Base-by-base conservation (phyloP, 2,329 filamentous ascomycete genomes). In the Pseudogymnoascus sp. region DNA sequence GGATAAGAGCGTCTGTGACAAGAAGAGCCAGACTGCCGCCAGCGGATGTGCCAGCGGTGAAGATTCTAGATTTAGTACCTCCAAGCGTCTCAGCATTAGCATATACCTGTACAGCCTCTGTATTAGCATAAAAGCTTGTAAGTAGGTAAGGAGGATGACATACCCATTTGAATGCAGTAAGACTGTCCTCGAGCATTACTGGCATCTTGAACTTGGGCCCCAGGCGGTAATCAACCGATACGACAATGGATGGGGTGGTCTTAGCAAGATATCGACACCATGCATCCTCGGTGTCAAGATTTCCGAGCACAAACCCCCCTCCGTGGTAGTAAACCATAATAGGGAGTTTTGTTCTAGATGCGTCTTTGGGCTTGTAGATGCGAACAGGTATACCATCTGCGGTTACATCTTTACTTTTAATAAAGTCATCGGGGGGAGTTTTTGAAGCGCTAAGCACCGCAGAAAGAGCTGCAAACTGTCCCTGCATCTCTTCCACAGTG, bases 251-350 rank as follows among this genome's bases (percentile, higher is more conserved):
- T n/a, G 70, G 69, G 1, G 68, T 68, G 37, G 65, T 61, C 18
- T 69, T 67, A 27, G 71, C 67, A 15, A 75, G 64, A n/a, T 67
- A 64, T 27, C 72, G 66, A 64, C 73, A 74, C 62, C 71, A 67
- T 4, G 67, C 66, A 63, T 75, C 72, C 65, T 76, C 74, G 13
- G 68, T 68, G 62, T 75, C 69, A 31, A 75, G 66, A 64, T 72
- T 69, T 13, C 74, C 74, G 5, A 67, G 67, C 48, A 72, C 67
- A 60, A 65, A 75, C 2, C 74, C 74, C 29, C 74, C 74, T 39
- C 74, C 74, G 62, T 75, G 72, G 55, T 64, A 70, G 64, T 71
- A 76, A 5, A 75, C 67, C 25, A 69, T 70, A 29, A 74, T 62
- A 5, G 74, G 73, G 12, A 74, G 66, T 31, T 63, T 66, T 55